Base-by-base conservation (phyloP, 2,329 filamentous ascomycete genomes). In the Colletotrichum agaves region DNA sequence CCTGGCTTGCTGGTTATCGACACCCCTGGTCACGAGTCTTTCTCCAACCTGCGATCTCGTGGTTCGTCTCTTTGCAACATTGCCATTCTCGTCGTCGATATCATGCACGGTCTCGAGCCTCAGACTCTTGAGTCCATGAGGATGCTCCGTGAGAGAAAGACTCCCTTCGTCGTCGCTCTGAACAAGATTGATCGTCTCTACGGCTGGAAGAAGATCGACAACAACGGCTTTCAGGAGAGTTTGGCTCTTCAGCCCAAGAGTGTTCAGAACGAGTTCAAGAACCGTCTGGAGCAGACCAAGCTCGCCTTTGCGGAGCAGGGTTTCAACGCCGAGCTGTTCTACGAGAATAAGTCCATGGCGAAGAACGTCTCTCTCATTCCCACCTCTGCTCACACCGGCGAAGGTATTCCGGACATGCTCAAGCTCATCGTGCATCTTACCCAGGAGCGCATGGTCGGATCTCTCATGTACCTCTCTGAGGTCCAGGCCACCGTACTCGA, bases 171-270 rank as follows among this genome's bases (percentile, higher is more conserved):
- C 73, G 97, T 99, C 44, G 97, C 97, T 1, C 86, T 99, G 77
- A 99, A 99, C 91, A 99, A 99, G 86, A 98, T 99, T 73, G 96
- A 99, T 88, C 94, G 96, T 88, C 90, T 99, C 15, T 99, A 98
- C 78, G 94, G 93, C 78, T 99, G 97, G 96, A 97, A 97, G 86
- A 94, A 95, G 84, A 93, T 98, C 69, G 94, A 96, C 76, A 97
- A 99, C 88, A 99, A 99, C 78, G 96, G 96, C 67, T 98, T 99
- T 88, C 90, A 93, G 75, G 95, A 98, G 79, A 95, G 91, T 81
- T 84, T 99, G 78, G 88, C 89, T 44, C 86, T 97, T 75, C 96
- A 99, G 82, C 97, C 90, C 84, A 96, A 95, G 83, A 91, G 92
- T 58, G 94, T 98, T 11, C 93, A 97, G 82, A 93, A 93, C 78